phyloP scores from a whole-genome alignment of 208 protist species.

The Acanthamoeba divionensis region DNA sequence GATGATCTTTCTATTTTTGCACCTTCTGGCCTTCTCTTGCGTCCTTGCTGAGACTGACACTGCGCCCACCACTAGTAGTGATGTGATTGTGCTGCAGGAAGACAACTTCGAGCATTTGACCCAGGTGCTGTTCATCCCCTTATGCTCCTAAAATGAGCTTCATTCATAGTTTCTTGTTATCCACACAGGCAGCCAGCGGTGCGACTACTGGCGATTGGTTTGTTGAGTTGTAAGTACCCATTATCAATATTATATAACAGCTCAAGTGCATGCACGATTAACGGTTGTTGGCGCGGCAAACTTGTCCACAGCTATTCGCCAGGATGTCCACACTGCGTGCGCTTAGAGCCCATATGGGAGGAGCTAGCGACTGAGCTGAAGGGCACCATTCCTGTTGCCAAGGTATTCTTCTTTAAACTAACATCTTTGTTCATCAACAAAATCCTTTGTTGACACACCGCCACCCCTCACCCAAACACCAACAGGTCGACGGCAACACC shows the following conservation, averaged over 20 bases:
- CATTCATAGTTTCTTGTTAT: too few relatives aligned
- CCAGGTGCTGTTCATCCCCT: too few relatives aligned
- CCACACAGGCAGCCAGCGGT: slow-evolving; percentile 8
- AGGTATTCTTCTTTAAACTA: not conserved
- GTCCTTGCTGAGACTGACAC: too few relatives aligned
- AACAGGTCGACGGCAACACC: not conserved
- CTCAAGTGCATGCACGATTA: not conserved
- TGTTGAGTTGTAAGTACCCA: slow-evolving; percentile 1
- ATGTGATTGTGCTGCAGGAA: slow-evolving; percentile 17
- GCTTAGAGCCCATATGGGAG: slow-evolving; percentile 21
- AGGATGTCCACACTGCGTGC: slow-evolving; percentile 46
- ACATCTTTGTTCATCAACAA: not conserved
- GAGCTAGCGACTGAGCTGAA: slow-evolving; percentile 47
- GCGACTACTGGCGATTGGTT: slow-evolving; percentile 12
- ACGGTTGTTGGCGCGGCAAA: not conserved
- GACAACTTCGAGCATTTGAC: slow-evolving; percentile 46
- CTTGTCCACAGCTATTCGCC: not conserved
- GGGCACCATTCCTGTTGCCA: slow-evolving; percentile 11
- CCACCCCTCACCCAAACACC: not conserved
- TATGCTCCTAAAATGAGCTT: too few relatives aligned
- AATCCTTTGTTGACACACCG: not conserved
- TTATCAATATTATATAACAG: not conserved
- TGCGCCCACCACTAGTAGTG: not conserved
- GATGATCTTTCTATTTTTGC: too few relatives aligned
- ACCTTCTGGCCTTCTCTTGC: too few relatives aligned